Base-by-base conservation (phyloP, 768 basidiomycete species). In the Chiua virens region DNA sequence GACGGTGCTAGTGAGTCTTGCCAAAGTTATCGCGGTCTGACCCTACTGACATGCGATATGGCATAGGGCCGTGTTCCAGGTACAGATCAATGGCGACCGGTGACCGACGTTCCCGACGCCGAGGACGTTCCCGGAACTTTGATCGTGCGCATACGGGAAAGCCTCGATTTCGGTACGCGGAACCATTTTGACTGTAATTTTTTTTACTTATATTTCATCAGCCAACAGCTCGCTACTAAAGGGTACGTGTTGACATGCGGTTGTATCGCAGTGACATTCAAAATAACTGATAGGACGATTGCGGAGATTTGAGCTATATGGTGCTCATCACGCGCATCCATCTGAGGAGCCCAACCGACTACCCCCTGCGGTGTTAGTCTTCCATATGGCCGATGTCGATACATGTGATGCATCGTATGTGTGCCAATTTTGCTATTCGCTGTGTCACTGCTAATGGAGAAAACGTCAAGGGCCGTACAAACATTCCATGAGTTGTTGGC, bases 141-240 rank as follows among this genome's bases (percentile, higher is more conserved):
- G 41, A 95, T 99, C 42, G 79, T 98, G 7, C 79, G 93, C 21
- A 88, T 99, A 47, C 75, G 92, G 27, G 96, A 98, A 71, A 89
- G 83, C 62, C 75, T 99, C 23, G 90, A 92, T 63, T 99, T 99
- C 58, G 91, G 89, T 90, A 54, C 6, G 82, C 39, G 10, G 48
- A 53, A 32, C 53, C 23, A 20, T 35, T 21, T 15, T 17, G 8
- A 44, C 3, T 13, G 17, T n/a, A 3, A 45, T 25, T 18, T 13
- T n/a, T 25, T 9, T 43, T 38, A 22, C 45, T 53, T 30, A 59
- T 14, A 40, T 42, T 49, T 21, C 18, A 47, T 38, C 45, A 89
- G 94, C 96, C 13, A 99, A 99, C 65, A 95, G 95, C 20, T 89
- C 93, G 32, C 93, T 95, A 62, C 73, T 99, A 20, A 98, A 98